A percentile compares a stretch with the other conserved stretches of the same genome.
phyloP scores from a whole-genome alignment of 2,329 filamentous ascomycete genomes.

The Bipolaris victoriae region DNA sequence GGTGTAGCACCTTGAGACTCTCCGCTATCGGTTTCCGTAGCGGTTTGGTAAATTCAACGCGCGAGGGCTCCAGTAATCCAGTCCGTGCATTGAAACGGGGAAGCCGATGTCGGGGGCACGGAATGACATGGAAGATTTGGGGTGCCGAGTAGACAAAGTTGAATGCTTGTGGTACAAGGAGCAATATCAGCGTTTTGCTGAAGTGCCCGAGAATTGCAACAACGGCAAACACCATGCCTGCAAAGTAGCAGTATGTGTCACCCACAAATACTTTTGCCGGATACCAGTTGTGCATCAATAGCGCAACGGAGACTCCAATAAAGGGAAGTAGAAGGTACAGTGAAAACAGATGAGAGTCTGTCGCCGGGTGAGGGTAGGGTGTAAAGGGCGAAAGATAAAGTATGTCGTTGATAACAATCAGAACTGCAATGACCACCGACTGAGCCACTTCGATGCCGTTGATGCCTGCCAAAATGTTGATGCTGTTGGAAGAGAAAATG shows the following conservation, averaged over 20 bases:
- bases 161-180: slow-evolving; percentile 92
- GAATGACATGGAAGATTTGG: slow-evolving; percentile 87
- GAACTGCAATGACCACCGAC: slow-evolving; percentile 84
- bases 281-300: slow-evolving; percentile 94
- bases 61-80: slow-evolving; percentile 83
- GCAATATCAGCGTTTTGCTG: slow-evolving; percentile 90
- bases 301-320: slow-evolving; percentile 85
- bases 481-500: slow-evolving; percentile 98
- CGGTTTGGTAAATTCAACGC: slow-evolving; percentile 76
- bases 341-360: slow-evolving; percentile 94
- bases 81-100: slow-evolving; percentile 86
- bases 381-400: slow-evolving; percentile 80
- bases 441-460: slow-evolving; percentile 97
- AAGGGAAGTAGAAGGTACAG: slow-evolving; percentile 94
- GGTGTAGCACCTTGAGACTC: slow-evolving; percentile 71
- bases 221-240: slow-evolving; percentile 97
- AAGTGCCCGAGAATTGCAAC: slow-evolving; percentile 97
- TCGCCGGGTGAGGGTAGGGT: slow-evolving; percentile 86
- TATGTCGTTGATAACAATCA: slow-evolving; percentile 84
- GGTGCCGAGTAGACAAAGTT: slow-evolving; percentile 95
- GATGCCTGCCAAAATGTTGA: slow-evolving; percentile 99
- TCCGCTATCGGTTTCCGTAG: slow-evolving; percentile 68
- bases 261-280: slow-evolving; percentile 94
- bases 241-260: slow-evolving; percentile 99
- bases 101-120: slow-evolving; percentile 90